These are phyloP conservation scores for Trichoderma breve DNA, from an alignment of 2,329 filamentous ascomycete species.

Conservation along the genomic window DNA sequence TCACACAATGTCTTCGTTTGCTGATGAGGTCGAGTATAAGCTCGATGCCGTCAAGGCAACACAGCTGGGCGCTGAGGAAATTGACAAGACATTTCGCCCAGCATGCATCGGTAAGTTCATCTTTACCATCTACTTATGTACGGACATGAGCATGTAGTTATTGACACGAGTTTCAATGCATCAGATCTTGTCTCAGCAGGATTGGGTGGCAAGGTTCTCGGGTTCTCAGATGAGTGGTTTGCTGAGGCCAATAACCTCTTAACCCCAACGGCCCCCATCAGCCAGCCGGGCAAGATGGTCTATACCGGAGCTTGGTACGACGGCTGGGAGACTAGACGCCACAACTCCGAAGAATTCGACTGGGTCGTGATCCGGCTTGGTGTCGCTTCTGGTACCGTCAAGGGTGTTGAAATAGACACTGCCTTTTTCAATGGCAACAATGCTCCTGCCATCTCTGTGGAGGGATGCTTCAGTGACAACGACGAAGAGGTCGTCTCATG, in stretches of 20 bases:
- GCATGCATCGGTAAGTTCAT: conserved; percentile 54
- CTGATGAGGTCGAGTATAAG: conserved; percentile 52
- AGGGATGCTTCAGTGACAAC: conserved; percentile 67
- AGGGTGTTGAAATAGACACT: conserved; percentile 77
- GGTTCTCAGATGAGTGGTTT: conserved; percentile 68
- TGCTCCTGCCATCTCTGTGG: conserved; percentile 73
- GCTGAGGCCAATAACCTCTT: conserved; percentile 63
- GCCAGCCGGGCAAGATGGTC: conserved; percentile 65
- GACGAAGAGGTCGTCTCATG: conserved; percentile 64
- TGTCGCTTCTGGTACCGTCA: conserved; percentile 68
- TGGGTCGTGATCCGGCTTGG: conserved; percentile 66
- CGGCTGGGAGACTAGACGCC: conserved; percentile 66
- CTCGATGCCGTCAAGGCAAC: conserved; percentile 54
- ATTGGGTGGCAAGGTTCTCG: conserved; percentile 62
- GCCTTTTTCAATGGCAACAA: conserved; percentile 81
- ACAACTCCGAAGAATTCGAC: conserved; percentile 64
- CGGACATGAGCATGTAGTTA: not conserved
- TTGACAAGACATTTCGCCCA: conserved; percentile 61
- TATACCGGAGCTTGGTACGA: conserved; percentile 70
- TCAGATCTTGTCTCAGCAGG: conserved; percentile 61
- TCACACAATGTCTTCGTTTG: conserved; percentile 36
- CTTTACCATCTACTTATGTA: not conserved
- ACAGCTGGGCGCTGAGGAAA: conserved; percentile 50
- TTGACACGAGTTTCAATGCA: conserved; percentile 40
- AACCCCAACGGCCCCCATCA: conserved; percentile 61